A percentile compares a stretch with the other conserved stretches of the same genome.
Evolutionary conservation across 495 filamentous ascomycete genomes (phyloP).

Genomic region (Penicillium coprophilum): DNA sequence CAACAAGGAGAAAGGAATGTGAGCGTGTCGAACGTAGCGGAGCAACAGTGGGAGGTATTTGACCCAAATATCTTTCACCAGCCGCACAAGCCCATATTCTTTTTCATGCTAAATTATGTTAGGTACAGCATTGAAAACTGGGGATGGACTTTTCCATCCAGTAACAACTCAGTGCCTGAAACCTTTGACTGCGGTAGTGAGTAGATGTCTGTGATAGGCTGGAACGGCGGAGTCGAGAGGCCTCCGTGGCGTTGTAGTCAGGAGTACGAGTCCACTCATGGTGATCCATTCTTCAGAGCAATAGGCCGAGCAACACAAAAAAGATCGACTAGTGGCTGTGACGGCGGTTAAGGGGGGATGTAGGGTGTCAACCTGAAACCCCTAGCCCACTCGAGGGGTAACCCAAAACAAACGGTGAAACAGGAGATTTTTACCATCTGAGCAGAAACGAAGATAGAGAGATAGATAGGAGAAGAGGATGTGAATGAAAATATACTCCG

Average conservation of each 20-base stretch:
- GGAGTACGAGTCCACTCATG: conserved; percentile 3
- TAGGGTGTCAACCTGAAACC: conserved; percentile 12
- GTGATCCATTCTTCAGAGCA: conserved; percentile 11
- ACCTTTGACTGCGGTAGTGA: neutral
- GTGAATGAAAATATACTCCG: no score
- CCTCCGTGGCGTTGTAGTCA: conserved; percentile 10
- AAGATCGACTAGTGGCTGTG: conserved; percentile 5
- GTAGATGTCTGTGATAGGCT: conserved; percentile 1
- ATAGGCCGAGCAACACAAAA: neutral
- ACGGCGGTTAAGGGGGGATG: conserved; percentile 6
- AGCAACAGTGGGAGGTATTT: conserved; percentile 17
- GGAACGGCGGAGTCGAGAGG: neutral
- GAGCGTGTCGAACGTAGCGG: conserved; percentile 20
- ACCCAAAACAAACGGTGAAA: conserved; percentile 11
- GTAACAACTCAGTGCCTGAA: neutral
- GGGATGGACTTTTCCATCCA: conserved; percentile 9
- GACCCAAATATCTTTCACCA: conserved; percentile 9
- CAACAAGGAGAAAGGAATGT: conserved; percentile 31
- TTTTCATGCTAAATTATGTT: neutral
- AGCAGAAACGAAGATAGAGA: neutral
- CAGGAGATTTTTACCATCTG: neutral
- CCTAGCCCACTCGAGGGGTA: neutral
- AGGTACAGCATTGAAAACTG: neutral
- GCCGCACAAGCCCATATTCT: neutral
- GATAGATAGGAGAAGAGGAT: neutral